Percentiles rank a stretch among this genome's conserved stretches.
phyloP scores from a whole-genome alignment of 2,329 filamentous ascomycete genomes.

The Elsinoe arachidis region DNA sequence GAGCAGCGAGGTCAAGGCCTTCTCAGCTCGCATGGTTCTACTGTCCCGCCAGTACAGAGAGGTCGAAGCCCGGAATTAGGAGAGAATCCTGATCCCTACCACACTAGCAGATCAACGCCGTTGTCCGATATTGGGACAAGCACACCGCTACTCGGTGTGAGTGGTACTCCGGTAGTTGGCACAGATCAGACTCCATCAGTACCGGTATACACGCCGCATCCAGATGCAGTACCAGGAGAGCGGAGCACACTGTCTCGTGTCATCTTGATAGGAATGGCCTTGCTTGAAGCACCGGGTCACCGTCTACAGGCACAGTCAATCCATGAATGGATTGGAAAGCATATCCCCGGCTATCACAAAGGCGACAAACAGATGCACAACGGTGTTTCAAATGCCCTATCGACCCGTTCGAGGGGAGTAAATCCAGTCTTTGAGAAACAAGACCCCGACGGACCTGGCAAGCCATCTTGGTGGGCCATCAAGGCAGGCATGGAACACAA shows the following conservation, averaged over 20 bases:
- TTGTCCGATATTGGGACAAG: too few relatives aligned
- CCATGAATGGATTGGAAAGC: conserved; percentile 22
- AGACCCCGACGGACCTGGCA: background rate
- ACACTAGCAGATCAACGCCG: too few relatives aligned
- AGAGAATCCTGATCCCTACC: too few relatives aligned
- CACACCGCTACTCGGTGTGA: too few relatives aligned
- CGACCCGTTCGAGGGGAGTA: background rate
- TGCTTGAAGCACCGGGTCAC: conserved; percentile 20
- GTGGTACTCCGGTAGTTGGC: too few relatives aligned
- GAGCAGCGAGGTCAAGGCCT: background rate
- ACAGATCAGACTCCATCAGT: too few relatives aligned
- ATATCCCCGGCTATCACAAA: conserved; percentile 21
- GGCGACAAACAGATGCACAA: conserved; percentile 17
- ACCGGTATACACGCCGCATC: background rate
- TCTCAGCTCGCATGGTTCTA: too few relatives aligned
- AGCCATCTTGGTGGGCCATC: conserved; percentile 17
- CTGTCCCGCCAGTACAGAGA: too few relatives aligned
- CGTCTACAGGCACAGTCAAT: conserved; percentile 19
- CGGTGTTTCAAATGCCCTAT: conserved; percentile 1
- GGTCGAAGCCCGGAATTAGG: too few relatives aligned
- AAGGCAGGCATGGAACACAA: conserved; percentile 17
- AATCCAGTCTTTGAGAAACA: background rate
- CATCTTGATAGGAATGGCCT: conserved; percentile 25
- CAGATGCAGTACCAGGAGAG: background rate
- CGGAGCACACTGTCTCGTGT: conserved; percentile 20